Conservation (phyloP, 148 eudicot species). For the Bassia scoparia region DNA sequence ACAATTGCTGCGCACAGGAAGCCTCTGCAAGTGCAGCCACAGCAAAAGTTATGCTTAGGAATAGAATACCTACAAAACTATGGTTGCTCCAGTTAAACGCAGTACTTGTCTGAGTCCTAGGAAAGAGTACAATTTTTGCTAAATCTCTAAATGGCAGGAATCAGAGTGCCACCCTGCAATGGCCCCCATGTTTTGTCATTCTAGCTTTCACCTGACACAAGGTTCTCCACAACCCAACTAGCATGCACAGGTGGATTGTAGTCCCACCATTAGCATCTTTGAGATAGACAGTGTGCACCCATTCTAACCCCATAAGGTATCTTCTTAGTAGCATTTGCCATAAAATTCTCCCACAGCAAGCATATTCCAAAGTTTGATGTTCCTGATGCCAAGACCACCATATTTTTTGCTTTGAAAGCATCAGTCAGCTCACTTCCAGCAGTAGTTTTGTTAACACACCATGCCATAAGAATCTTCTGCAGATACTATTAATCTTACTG, state of each 20-base stretch:
- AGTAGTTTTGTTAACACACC: background rate
- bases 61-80: background rate
- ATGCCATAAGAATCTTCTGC: background rate
- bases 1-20: background rate
- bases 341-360: background rate
- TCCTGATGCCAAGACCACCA: background rate
- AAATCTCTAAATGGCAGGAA: background rate
- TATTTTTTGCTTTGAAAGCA: background rate
- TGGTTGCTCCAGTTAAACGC: background rate
- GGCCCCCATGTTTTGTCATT: background rate
- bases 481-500: no score
- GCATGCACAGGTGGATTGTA: background rate
- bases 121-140: no score
- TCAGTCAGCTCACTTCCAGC: background rate
- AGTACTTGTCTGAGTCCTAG: background rate
- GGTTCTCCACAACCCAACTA: background rate
- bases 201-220: background rate
- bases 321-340: background rate
- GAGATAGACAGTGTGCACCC: background rate
- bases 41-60: background rate
- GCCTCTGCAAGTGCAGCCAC: background rate
- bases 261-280: background rate
- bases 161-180: background rate
- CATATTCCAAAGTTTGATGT: background rate
- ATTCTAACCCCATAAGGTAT: background rate